Evolutionary conservation across 2,329 filamentous ascomycete genomes (phyloP).

Genomic region (Pestalotiopsis sp.): DNA sequence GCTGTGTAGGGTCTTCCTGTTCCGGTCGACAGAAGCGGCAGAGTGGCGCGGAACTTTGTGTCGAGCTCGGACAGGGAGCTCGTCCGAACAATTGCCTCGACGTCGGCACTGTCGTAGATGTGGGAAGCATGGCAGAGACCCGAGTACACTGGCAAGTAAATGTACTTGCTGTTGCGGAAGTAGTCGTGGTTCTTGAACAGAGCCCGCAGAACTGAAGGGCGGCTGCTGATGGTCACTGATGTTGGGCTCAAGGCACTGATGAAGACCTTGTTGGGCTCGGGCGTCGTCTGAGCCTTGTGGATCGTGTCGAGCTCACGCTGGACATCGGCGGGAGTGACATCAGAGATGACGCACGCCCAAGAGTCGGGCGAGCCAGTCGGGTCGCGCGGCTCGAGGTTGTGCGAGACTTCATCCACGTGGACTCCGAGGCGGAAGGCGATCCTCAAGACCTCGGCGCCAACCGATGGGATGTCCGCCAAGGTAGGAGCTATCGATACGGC

Average conservation of each 20-base stretch:
- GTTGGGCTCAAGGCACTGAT: constrained; percentile 36
- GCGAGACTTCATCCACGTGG: constrained; percentile 42
- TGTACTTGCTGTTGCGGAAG: constrained; percentile 30
- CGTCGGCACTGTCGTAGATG: constrained; percentile 35
- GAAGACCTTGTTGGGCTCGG: constrained; percentile 38
- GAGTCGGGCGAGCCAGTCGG: constrained; percentile 24
- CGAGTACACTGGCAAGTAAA: constrained; percentile 37
- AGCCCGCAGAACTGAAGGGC: constrained; percentile 31
- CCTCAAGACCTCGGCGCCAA: constrained; percentile 43
- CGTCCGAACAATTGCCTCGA: constrained; percentile 24
- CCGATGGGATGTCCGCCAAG: constrained; percentile 38
- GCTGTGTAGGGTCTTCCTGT: constrained; percentile 26
- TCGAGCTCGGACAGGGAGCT: constrained; percentile 3
- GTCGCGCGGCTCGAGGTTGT: constrained; percentile 38
- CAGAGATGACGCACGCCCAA: constrained; percentile 44
- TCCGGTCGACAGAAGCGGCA: constrained; percentile 25
- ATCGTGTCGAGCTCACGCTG: constrained; percentile 40
- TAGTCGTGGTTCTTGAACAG: constrained; percentile 29
- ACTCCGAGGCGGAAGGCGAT: constrained; percentile 49
- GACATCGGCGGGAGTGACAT: constrained; percentile 29
- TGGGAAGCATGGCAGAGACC: constrained; percentile 42
- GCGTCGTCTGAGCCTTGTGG: constrained; percentile 23
- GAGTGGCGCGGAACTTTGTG: constrained; percentile 12
- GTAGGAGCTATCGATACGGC: constrained; percentile 42
- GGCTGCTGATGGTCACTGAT: constrained; percentile 40